These are phyloP conservation scores for Nephelium lappaceum DNA, from an alignment of 345 rosid genomes.

Conservation along the genomic window DNA sequence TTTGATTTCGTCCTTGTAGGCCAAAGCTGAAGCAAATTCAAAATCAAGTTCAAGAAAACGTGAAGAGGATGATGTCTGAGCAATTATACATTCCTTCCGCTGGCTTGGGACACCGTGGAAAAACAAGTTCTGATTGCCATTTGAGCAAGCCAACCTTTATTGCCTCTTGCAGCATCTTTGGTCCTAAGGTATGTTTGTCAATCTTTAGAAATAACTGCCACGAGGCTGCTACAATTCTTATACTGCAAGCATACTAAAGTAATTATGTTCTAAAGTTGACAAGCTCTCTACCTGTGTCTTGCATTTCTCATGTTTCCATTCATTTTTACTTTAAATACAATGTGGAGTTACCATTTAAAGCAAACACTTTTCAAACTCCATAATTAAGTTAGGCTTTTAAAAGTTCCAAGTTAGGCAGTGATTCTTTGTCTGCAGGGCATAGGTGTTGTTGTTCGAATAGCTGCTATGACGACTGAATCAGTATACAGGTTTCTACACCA, in stretches of 20 bases:
- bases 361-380: background rate
- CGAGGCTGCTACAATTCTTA: background rate
- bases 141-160: constrained; percentile 56
- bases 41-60: constrained; percentile 70
- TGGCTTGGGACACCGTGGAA: constrained; percentile 28
- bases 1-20: constrained; percentile 40
- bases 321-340: background rate
- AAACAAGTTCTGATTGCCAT: constrained; percentile 27
- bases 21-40: constrained; percentile 70
- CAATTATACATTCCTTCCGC: constrained; percentile 56
- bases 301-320: background rate
- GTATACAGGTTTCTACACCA: constrained; percentile 74
- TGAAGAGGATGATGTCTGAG: constrained; percentile 73
- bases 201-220: background rate
- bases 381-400: background rate
- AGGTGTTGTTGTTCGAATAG: constrained; percentile 73
- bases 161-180: constrained; percentile 84
- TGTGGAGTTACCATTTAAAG: background rate
- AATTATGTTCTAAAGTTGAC: background rate
- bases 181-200: constrained; percentile 61
- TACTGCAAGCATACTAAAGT: background rate
- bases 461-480: constrained; percentile 80
- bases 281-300: background rate
- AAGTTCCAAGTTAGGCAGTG: background rate
- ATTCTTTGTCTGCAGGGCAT: constrained; percentile 51